phyloP scores from a whole-genome alignment of 305 asterid species.

The Fraxinus sp. region DNA sequence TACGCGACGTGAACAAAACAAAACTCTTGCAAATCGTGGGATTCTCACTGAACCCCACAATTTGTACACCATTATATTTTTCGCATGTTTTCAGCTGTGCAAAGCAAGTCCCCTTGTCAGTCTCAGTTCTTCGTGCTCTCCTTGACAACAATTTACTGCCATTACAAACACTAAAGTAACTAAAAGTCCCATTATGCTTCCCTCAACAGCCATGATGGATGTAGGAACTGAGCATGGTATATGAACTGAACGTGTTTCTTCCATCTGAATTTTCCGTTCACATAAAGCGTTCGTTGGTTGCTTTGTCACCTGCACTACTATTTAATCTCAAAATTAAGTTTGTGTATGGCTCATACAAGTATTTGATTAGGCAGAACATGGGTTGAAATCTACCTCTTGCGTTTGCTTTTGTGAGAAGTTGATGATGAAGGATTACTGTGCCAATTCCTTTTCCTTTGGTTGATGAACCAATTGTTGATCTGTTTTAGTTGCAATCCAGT shows the following conservation, averaged over 20 bases:
- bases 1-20: background rate
- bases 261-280: background rate
- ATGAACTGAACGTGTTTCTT: background rate
- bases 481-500: conserved; percentile 63
- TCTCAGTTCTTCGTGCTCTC: background rate
- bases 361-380: background rate
- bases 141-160: background rate
- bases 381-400: conserved; percentile 42
- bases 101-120: background rate
- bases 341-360: background rate
- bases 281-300: conserved; percentile 8
- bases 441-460: conserved; percentile 66
- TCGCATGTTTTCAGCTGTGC: background rate
- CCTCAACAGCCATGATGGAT: background rate
- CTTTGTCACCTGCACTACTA: conserved; percentile 21
- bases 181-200: background rate
- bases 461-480: conserved; percentile 63
- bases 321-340: background rate
- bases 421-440: conserved; percentile 62
- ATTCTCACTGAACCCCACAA: background rate
- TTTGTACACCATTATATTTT: background rate
- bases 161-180: background rate
- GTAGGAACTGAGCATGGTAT: background rate
- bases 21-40: background rate
- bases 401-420: conserved; percentile 56